These are phyloP conservation scores for Elsinoe australis DNA, from an alignment of 2,329 filamentous ascomycete genomes.

Conservation along the genomic window DNA sequence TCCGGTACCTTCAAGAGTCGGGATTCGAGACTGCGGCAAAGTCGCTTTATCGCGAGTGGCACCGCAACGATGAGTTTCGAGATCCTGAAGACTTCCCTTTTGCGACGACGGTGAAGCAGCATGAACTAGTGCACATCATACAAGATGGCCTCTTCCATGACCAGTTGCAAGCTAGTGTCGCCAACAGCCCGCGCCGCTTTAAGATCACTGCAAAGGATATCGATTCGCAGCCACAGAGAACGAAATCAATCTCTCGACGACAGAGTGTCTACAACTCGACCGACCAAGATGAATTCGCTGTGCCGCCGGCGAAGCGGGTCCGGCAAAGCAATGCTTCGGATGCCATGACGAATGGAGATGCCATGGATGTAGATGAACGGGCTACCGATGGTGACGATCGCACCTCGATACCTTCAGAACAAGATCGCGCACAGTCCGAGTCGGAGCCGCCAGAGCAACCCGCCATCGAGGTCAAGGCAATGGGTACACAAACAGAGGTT, in stretches of 20 bases:
- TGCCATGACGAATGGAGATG: conserved; percentile 36
- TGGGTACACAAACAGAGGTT: conserved; percentile 30
- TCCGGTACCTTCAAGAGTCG: conserved; percentile 47
- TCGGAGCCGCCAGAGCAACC: conserved; percentile 23
- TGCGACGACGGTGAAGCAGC: conserved; percentile 50
- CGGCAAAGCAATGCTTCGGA: conserved; percentile 28
- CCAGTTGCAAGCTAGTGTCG: conserved; percentile 26
- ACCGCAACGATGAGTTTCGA: conserved; percentile 34
- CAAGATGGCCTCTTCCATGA: conserved; percentile 54
- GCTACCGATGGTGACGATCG: conserved; percentile 31
- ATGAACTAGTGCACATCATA: conserved; percentile 53
- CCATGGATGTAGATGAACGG: conserved; percentile 40
- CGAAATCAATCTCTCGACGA: conserved; percentile 10
- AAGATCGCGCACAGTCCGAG: conserved; percentile 25
- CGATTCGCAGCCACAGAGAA: background rate
- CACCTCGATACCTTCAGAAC: conserved; percentile 23
- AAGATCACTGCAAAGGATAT: conserved; percentile 10
- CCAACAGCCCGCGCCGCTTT: conserved; percentile 19
- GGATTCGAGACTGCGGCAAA: conserved; percentile 38
- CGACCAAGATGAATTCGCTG: conserved; percentile 27
- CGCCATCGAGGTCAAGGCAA: conserved; percentile 13
- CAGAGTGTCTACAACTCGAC: conserved; percentile 11
- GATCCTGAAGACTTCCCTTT: conserved; percentile 56
- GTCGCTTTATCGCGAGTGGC: conserved; percentile 56
- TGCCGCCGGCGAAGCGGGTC: conserved; percentile 28